These are phyloP conservation scores for Acer yangbiense DNA, from an alignment of 345 rosid species.

Conservation along the genomic window DNA sequence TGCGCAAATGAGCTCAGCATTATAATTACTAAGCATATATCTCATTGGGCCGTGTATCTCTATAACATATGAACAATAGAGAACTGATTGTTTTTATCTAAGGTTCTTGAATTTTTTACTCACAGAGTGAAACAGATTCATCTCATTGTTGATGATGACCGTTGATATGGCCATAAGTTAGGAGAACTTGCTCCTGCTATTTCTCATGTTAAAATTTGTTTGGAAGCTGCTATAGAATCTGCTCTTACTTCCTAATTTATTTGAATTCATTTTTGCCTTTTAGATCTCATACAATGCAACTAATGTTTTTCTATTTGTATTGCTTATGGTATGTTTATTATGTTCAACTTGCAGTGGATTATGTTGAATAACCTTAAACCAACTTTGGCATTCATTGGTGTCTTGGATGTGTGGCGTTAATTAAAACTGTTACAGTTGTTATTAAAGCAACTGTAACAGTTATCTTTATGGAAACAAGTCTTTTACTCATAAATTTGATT, in stretches of 20 bases:
- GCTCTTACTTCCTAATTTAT: background rate
- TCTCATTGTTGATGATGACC: background rate
- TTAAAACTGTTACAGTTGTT: too few species aligned
- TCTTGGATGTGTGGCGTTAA: background rate
- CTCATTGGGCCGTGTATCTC: background rate
- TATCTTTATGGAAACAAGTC: background rate
- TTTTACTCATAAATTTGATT: background rate
- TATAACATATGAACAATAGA: background rate
- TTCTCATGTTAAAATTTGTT: background rate
- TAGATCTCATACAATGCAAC: background rate
- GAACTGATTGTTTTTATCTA: background rate
- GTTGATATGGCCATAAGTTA: background rate
- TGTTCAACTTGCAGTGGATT: background rate
- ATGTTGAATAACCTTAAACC: background rate
- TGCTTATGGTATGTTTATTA: background rate
- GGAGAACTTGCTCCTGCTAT: background rate
- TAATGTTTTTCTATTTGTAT: background rate
- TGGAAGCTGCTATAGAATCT: background rate
- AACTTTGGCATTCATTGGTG: background rate
- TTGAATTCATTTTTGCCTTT: background rate
- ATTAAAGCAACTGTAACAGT: too few species aligned
- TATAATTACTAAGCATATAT: background rate
- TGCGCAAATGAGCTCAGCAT: background rate
- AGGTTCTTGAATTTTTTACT: constrained; percentile 4
- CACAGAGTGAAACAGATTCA: background rate